Conservation (phyloP, 2,329 filamentous ascomycete genomes). For the Mollisiaceae sp. region DNA sequence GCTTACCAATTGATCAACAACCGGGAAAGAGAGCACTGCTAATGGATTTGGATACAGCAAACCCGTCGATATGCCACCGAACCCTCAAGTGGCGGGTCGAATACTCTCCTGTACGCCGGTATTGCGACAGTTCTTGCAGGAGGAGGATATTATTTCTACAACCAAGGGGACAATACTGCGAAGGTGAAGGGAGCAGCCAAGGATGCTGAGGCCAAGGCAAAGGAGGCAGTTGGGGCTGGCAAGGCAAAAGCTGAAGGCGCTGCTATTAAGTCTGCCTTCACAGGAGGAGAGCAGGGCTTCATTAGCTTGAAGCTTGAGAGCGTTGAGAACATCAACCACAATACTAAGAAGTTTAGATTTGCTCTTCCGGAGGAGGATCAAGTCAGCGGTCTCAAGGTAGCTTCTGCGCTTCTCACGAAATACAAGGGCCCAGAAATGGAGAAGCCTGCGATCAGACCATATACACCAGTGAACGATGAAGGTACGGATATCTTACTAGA, state of each 20-base stretch:
- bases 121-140: conserved; percentile 63
- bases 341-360: conserved; percentile 93
- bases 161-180: conserved; percentile 51
- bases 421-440: conserved; percentile 82
- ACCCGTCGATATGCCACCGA: conserved; percentile 77
- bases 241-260: conserved; percentile 40
- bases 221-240: conserved; percentile 45
- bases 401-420: conserved; percentile 91
- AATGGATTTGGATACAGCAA: conserved; percentile 50
- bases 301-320: conserved; percentile 79
- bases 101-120: conserved; percentile 64
- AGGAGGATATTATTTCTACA: conserved; percentile 60
- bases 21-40: conserved; percentile 13
- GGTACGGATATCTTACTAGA: conserved; percentile 48
- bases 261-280: conserved; percentile 60
- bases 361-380: conserved; percentile 82
- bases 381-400: conserved; percentile 80
- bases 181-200: conserved; percentile 59
- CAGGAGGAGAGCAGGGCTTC: conserved; percentile 89
- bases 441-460: conserved; percentile 89
- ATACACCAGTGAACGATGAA: conserved; percentile 91
- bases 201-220: conserved; percentile 61
- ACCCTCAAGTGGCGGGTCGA: conserved; percentile 52
- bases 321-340: conserved; percentile 84
- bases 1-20: conserved; percentile 1